Percentiles rank a stretch among this genome's conserved stretches.
Evolutionary conservation across 1,284 basidiomycete species (phyloP).

Genomic region (Vanrija sp.): DNA sequence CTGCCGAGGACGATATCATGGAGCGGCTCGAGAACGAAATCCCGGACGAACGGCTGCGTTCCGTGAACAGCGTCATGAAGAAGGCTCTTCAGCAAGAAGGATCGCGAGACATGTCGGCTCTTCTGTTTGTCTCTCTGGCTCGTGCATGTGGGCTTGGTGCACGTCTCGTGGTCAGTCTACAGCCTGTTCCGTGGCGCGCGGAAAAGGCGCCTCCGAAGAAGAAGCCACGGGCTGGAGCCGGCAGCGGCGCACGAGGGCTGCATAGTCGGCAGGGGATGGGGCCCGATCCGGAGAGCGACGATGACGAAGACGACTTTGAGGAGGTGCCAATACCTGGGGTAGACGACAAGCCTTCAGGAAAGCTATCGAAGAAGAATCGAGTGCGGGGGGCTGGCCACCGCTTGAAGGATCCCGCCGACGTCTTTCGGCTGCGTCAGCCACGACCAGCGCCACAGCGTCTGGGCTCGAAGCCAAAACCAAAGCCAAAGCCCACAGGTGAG

Average conservation of each 20-base stretch:
- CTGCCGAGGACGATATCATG: constrained; percentile 28
- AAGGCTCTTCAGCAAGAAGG: constrained; percentile 75
- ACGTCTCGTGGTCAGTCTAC: constrained; percentile 81
- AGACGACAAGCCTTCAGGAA: constrained; percentile 4
- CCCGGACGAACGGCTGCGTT: constrained; percentile 66
- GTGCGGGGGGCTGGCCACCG: constrained; percentile 36
- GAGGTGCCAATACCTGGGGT: constrained; percentile 40
- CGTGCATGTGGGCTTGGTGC: constrained; percentile 82
- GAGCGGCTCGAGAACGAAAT: constrained; percentile 45
- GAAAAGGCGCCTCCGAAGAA: constrained; percentile 44
- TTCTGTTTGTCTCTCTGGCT: constrained; percentile 87
- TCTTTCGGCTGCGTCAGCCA: constrained; percentile 35
- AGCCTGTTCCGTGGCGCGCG: constrained; percentile 77
- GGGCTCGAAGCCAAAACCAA: constrained; percentile 28
- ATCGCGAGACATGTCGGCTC: constrained; percentile 80
- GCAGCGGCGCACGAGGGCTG: constrained; percentile 23
- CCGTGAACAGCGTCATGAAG: constrained; percentile 81
- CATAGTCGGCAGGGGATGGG: constrained; percentile 38
- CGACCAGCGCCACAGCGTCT: constrained; percentile 25
- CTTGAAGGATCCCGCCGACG: constrained; percentile 35
- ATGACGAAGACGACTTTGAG: constrained; percentile 43
- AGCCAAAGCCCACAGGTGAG: constrained; percentile 30
- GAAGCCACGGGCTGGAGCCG: constrained; percentile 28
- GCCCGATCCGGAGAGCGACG: constrained; percentile 23
- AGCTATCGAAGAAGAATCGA: constrained; percentile 47